Percentiles rank a stretch among this genome's conserved stretches.
Conservation (phyloP, 2,329 filamentous ascomycete species). For the Sclerotinia glacialis region DNA sequence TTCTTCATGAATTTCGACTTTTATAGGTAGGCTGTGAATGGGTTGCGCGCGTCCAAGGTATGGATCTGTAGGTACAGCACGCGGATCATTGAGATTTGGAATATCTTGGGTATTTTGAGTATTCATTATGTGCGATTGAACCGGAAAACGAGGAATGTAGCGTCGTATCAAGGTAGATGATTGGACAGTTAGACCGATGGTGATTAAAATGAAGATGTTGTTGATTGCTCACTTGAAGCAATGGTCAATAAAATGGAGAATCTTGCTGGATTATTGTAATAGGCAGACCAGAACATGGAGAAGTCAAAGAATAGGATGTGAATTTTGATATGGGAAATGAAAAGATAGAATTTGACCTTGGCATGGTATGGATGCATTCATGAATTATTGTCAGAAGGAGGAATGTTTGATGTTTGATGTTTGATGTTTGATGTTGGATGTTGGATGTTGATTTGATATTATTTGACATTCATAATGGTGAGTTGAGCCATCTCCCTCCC, state of each 20-base stretch:
- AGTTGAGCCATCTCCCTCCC: neutral
- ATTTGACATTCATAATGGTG: neutral
- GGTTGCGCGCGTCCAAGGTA: constrained; percentile 12
- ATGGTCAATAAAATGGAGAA: neutral
- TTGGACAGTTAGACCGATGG: no score
- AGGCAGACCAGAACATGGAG: neutral
- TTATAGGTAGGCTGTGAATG: constrained; percentile 28
- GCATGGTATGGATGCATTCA: neutral
- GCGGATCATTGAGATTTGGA: constrained; percentile 8
- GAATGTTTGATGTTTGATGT: neutral
- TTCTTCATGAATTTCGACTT: constrained; percentile 31
- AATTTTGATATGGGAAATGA: neutral
- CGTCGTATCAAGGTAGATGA: neutral
- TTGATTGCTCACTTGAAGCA: neutral
- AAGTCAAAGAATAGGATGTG: neutral
- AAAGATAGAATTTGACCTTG: neutral
- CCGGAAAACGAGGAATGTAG: neutral
- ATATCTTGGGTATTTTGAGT: neutral
- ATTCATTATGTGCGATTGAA: neutral
- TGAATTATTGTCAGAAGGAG: neutral
- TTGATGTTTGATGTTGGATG: no score
- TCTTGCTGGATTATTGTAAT: neutral
- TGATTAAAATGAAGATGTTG: neutral
- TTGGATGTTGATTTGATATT: constrained; percentile 1
- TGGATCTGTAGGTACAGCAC: constrained; percentile 17